Conservation (phyloP, 257 asterid species). For the Plantago ovata region DNA sequence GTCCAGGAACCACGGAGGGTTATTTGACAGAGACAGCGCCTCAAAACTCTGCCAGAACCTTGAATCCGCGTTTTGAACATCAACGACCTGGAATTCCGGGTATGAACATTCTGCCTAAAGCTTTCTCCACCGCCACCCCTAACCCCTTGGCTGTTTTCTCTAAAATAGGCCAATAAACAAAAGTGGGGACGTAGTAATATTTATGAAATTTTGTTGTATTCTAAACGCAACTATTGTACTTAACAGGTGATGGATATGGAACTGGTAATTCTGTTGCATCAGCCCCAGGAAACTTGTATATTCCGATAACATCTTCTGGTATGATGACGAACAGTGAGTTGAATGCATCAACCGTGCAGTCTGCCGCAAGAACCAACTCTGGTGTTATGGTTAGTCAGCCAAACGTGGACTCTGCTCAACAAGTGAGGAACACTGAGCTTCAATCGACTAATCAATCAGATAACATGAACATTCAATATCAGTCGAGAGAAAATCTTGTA, state of each 20-base stretch:
- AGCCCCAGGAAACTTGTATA: slow-evolving; percentile 58
- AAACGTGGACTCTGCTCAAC: slow-evolving; percentile 47
- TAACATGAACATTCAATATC: slow-evolving; percentile 51
- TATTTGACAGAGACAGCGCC: slow-evolving; percentile 43
- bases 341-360: slow-evolving; percentile 51
- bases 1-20: slow-evolving; percentile 60
- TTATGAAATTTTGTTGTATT: slow-evolving; percentile 7
- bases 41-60: slow-evolving; percentile 60
- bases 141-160: neutral
- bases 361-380: slow-evolving; percentile 49
- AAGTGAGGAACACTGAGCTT: slow-evolving; percentile 40
- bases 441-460: slow-evolving; percentile 50
- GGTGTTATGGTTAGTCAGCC: slow-evolving; percentile 48
- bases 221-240: slow-evolving; percentile 30
- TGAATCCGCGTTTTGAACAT: slow-evolving; percentile 57
- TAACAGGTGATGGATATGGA: slow-evolving; percentile 78
- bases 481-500: slow-evolving; percentile 52
- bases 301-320: slow-evolving; percentile 55
- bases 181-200: slow-evolving; percentile 12
- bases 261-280: slow-evolving; percentile 47
- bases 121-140: neutral
- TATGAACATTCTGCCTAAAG: slow-evolving; percentile 25
- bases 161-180: slow-evolving; percentile 1
- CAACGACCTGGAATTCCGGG: slow-evolving; percentile 59
- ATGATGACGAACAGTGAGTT: slow-evolving; percentile 45